Percentiles rank a stretch among this genome's conserved stretches.
Conservation (phyloP, 495 filamentous ascomycete species). For the Annulohypoxylon stygium region DNA sequence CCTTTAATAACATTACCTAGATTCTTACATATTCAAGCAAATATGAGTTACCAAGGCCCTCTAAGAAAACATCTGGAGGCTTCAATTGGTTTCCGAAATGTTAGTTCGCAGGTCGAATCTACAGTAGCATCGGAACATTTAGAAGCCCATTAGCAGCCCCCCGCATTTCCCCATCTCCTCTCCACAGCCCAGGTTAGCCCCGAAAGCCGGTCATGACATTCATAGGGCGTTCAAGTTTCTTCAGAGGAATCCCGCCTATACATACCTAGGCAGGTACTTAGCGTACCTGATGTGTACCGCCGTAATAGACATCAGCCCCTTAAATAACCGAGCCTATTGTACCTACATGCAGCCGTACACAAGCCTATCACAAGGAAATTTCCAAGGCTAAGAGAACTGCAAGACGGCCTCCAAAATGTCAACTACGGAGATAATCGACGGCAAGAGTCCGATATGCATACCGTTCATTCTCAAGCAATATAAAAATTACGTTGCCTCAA, state of each 20-base stretch:
- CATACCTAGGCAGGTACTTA: background rate
- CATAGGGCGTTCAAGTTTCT: background rate
- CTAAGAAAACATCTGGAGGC: background rate
- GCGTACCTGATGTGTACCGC: background rate
- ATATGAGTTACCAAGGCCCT: background rate
- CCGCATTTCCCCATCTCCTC: constrained; percentile 44
- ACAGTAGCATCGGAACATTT: constrained; percentile 11
- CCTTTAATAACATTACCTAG: background rate
- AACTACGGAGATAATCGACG: constrained; percentile 72
- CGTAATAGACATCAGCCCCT: constrained; percentile 18
- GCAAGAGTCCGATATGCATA: constrained; percentile 88
- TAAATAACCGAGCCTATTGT: constrained; percentile 38
- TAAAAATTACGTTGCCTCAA: constrained; percentile 61
- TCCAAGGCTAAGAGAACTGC: constrained; percentile 8
- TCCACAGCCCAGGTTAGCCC: constrained; percentile 23
- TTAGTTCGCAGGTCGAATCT: constrained; percentile 7
- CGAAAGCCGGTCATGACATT: constrained; percentile 6
- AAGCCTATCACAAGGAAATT: constrained; percentile 27
- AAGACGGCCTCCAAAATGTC: constrained; percentile 29
- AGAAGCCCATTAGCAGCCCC: constrained; percentile 20
- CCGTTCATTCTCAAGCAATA: constrained; percentile 83
- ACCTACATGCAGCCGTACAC: constrained; percentile 15
- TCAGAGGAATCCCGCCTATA: background rate
- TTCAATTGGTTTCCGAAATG: constrained; percentile 10
- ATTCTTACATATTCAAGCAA: background rate